Evolutionary conservation across 1,284 basidiomycete species (phyloP), one percentile per base, ranked within the genome.

Genomic region (Ustilago trichophora): DNA sequence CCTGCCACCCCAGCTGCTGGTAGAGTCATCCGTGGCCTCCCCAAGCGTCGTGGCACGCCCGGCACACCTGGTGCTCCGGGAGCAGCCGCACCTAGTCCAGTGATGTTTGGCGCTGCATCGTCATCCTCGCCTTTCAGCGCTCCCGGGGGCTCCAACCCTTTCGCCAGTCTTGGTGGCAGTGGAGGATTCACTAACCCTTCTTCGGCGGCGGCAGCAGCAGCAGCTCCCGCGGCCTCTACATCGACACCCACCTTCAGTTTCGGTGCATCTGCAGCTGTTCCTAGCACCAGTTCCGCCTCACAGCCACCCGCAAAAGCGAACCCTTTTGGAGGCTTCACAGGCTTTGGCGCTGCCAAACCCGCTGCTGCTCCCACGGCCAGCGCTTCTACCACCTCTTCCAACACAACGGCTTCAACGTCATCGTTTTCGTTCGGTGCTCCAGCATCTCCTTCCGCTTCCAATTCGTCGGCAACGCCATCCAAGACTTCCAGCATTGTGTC

Each of bases 21-120:
- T 2, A 40, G 65, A 29, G 58, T 68, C 25, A 68, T 68, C 24
- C 58, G 65, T 3, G 58, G 65, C 1, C 36, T 68, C 3, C 65
- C 65, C 19, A 68, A 68, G 21, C 53, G 58, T 21, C 42, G 22
- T 12, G 65, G 54, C 0, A 41, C 45, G 7, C 43, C 57, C 6
- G 52, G 47, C 13, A 57, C 54, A 12, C 54, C 13, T 29, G 27
- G 53, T 53, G 11, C 57, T n/a, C n/a, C 53, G 8, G 57, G 48
- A 15, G 47, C 43, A 18, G 22, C 47, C 10, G 27, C 53, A 6
- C n/a, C 58, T 11, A 46, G 49, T 25, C 37, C 57, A 8, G 25
- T 33, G 12, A 9, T 24, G 6, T 62, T 55, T 4, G 60, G 54
- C 13, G 45, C 38, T 12, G 27, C 51, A 29, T 29, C 27, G 27